phyloP scores from a whole-genome alignment of 352 stramenopile species.

The Pythium coloratum region DNA sequence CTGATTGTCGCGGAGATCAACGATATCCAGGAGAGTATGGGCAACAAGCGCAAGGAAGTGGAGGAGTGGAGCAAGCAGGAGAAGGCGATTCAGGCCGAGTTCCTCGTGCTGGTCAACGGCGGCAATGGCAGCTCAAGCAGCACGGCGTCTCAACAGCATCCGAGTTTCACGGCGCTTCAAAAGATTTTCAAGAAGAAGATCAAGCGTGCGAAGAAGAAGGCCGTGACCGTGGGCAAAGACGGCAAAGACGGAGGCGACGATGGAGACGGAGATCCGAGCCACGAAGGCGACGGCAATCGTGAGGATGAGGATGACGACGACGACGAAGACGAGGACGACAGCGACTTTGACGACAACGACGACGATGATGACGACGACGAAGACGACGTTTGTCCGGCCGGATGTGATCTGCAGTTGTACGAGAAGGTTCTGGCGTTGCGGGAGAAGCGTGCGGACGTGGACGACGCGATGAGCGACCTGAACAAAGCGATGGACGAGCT shows the following conservation, averaged over 20 bases:
- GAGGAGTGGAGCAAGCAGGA: slow-evolving; percentile 76
- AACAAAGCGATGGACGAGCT: slow-evolving; percentile 89
- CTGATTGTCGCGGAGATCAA: slow-evolving; percentile 78
- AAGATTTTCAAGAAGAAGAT: slow-evolving; percentile 93
- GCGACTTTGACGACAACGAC: slow-evolving; percentile 86
- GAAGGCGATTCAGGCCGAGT: slow-evolving; percentile 65
- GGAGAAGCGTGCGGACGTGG: slow-evolving; percentile 90
- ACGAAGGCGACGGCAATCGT: slow-evolving; percentile 63
- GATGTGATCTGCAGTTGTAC: slow-evolving; percentile 90
- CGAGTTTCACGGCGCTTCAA: slow-evolving; percentile 68
- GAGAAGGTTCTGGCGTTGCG: slow-evolving; percentile 91
- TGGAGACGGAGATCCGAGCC: slow-evolving; percentile 28
- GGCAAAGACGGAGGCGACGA: slow-evolving; percentile 31
- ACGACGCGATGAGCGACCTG: slow-evolving; percentile 88
- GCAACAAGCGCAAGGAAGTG: slow-evolving; percentile 74
- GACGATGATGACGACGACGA: slow-evolving; percentile 92
- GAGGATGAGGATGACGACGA: slow-evolving; percentile 75
- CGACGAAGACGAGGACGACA: slow-evolving; percentile 68
- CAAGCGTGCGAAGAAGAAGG: slow-evolving; percentile 88
- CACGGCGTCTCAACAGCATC: slow-evolving; percentile 41
- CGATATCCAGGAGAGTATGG: slow-evolving; percentile 75
- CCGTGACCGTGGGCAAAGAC: slow-evolving; percentile 29
- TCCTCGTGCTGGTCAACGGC: slow-evolving; percentile 69
- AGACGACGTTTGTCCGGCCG: slow-evolving; percentile 88
- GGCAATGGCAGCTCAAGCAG: slow-evolving; percentile 30